A percentile compares a stretch with the other conserved stretches of the same genome.
Evolutionary conservation across 2,329 filamentous ascomycete genomes (phyloP).

Genomic region (Penicillium rolfsii): DNA sequence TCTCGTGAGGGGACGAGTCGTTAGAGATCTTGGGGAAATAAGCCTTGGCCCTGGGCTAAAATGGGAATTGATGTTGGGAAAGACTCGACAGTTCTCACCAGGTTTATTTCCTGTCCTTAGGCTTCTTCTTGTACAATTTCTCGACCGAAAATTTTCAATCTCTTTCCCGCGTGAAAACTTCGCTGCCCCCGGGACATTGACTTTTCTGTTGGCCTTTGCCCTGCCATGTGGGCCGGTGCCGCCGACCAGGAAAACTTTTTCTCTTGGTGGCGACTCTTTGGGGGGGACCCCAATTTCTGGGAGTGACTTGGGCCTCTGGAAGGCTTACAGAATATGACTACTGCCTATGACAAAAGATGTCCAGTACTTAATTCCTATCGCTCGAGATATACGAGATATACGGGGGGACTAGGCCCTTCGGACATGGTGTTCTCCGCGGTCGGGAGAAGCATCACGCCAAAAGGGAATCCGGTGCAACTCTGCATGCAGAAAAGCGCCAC

Average conservation of each 20-base stretch:
- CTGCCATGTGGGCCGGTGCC: slow-evolving; percentile 8
- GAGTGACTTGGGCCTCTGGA: neutral
- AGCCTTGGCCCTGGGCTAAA: neutral
- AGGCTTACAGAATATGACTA: neutral
- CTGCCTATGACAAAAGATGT: neutral
- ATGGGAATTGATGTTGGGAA: neutral
- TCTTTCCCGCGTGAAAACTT: neutral
- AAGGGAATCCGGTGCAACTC: neutral
- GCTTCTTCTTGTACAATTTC: neutral
- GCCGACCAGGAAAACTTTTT: slow-evolving; percentile 4
- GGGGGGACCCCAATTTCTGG: neutral
- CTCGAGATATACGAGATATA: neutral
- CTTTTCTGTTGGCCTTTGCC: neutral
- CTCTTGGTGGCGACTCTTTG: slow-evolving; percentile 6
- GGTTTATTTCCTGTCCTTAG: neutral
- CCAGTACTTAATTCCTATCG: neutral
- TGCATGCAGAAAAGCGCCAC: slow-evolving; percentile 5
- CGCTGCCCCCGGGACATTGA: slow-evolving; percentile 4
- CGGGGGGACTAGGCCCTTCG: neutral
- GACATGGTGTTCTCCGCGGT: neutral
- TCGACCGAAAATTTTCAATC: neutral
- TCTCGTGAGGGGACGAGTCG: neutral
- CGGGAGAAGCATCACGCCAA: neutral
- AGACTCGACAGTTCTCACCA: neutral
- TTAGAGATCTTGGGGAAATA: slow-evolving; percentile 3